Evolutionary conservation across 257 asterid species (phyloP).

Genomic region (Solanum ossicruentum): DNA sequence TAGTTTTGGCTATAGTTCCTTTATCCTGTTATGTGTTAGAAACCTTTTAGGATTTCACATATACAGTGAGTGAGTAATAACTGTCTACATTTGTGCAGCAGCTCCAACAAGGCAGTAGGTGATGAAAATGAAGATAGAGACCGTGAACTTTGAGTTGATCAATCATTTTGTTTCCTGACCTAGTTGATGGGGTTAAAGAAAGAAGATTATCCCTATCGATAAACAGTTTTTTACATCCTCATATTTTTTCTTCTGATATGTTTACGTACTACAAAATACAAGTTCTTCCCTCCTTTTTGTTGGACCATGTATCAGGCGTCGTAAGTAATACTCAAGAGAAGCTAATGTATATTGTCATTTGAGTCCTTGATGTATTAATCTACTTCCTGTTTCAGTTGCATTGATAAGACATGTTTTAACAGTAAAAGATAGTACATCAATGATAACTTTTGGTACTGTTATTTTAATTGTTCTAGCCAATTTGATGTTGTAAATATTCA

Average conservation of each 20-base stretch:
- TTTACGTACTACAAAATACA: not conserved
- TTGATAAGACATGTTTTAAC: not conserved
- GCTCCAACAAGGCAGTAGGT: not conserved
- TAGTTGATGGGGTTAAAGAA: not conserved
- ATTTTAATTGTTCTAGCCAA: not conserved
- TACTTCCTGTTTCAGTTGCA: not conserved
- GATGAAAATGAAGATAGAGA: constrained; percentile 15
- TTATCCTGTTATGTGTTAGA: not conserved
- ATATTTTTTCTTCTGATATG: not conserved
- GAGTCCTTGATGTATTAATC: not conserved
- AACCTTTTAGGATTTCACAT: not conserved
- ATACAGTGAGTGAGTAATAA: not conserved
- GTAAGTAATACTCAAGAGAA: not conserved
- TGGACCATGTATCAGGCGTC: not conserved
- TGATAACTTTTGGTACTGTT: not conserved
- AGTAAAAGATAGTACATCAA: not conserved
- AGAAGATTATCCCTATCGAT: not conserved
- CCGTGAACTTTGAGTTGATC: constrained; percentile 27
- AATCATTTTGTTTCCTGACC: not conserved
- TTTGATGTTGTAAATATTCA: too few species aligned
- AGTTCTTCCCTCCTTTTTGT: not conserved
- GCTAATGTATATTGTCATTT: not conserved
- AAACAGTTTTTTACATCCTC: not conserved
- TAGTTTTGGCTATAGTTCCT: not conserved
- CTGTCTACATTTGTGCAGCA: constrained; percentile 10